Percentiles rank a stretch among this genome's conserved stretches.
phyloP scores from a whole-genome alignment of 2,329 filamentous ascomycete species.

The Apiospora arundinis region DNA sequence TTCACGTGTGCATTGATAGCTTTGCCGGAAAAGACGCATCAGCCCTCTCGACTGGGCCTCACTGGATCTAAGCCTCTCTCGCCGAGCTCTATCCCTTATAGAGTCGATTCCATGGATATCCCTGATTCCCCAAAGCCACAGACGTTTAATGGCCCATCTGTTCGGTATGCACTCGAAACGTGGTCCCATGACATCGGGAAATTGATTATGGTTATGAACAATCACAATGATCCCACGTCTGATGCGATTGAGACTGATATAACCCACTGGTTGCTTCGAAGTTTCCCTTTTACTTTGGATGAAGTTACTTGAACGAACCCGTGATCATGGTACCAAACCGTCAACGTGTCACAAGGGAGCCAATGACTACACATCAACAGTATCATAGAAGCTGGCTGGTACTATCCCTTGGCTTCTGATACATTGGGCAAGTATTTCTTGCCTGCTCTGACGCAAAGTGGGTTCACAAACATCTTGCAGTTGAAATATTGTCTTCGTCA shows the following conservation, averaged over 20 bases:
- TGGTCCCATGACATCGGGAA: not conserved
- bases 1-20: not conserved
- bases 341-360: slow-evolving; percentile 2
- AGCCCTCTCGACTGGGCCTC: not conserved
- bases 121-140: not conserved
- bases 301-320: not conserved
- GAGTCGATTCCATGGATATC: not conserved
- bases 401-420: not conserved
- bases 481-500: not conserved
- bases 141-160: not conserved
- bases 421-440: not conserved
- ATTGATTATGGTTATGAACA: not conserved
- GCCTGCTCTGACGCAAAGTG: not conserved
- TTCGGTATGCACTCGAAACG: slow-evolving; percentile 4
- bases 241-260: not conserved
- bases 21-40: slow-evolving; percentile 1
- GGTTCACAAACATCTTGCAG: not conserved
- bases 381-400: not conserved
- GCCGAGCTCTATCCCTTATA: not conserved
- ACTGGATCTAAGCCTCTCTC: not conserved
- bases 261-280: not conserved
- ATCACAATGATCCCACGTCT: not conserved
- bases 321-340: not conserved
- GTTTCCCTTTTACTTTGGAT: not conserved
- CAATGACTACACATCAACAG: not conserved